Base-by-base conservation (phyloP, 2,329 filamentous ascomycete species). In the Dothideomycetes sp. region DNA sequence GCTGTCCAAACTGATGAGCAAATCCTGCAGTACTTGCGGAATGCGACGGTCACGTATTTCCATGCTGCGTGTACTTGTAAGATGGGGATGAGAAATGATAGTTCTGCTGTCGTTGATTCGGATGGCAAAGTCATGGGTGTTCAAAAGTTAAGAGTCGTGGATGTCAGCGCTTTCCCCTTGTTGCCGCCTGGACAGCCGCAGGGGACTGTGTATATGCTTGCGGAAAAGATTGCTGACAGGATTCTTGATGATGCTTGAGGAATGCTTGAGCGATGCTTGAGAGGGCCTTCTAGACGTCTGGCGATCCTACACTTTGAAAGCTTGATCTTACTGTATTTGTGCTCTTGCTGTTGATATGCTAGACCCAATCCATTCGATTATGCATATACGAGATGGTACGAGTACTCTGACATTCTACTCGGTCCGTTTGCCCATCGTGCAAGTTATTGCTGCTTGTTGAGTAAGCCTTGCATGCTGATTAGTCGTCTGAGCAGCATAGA, bases 171-270 rank as follows among this genome's bases (percentile, higher is more conserved):
- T 10, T 50, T 53, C 30, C 41, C 49, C 8, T 27, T 53, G 11
- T 28, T 52, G 35, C 48, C 50, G 4, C 49, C 52, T 16, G 51
- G 53, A 13, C 51, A 54, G 38, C 51, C 53, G 5, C 45, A 52
- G 38, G 45, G 41, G 18, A 53, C 48, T 3, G 45, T 50, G 4
- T 50, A 36, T 19, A 37, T 37, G 34, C 18, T 37, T 16, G 34
- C 34, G 2, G 34, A 37, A 17, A 37, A 37, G 24, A 37, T 37
- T 29, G 24, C 34, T 18, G 24, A 28, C 12, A 29, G 17, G 17
- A 29, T 37, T 3, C 24, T 37, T 0, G 33, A 36, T 30, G 13
- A 30, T 25, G n/a, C n/a, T n/a, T n/a, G n/a, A n/a, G n/a, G n/a
- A n/a, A n/a, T n/a, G n/a, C n/a, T n/a, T n/a, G n/a, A n/a, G n/a